A percentile compares a stretch with the other conserved stretches of the same genome.
These are phyloP conservation scores for Dictyostelium intermedium DNA, from an alignment of 78 protist species.

Conservation along the genomic window DNA sequence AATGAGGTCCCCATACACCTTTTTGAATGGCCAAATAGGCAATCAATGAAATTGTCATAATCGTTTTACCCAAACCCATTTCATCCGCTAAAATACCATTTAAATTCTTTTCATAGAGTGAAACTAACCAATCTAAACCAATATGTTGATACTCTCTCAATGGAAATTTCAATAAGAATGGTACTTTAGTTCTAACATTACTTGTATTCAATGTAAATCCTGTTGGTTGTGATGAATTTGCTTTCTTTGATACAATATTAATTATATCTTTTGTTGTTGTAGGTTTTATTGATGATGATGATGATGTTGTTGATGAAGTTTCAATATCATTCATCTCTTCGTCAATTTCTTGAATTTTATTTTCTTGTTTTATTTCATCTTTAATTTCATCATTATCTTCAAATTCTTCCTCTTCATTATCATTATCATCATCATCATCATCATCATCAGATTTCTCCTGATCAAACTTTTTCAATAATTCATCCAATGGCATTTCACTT, in stretches of 20 bases:
- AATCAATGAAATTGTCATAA: constrained; percentile 94
- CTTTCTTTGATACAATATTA: neutral
- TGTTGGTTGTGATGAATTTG: constrained; percentile 74
- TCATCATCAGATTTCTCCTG: constrained; percentile 7
- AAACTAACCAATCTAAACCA: constrained; percentile 95
- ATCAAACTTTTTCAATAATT: neutral
- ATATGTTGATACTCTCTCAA: constrained; percentile 93
- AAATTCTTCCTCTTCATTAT: neutral
- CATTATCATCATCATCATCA: constrained; percentile 7
- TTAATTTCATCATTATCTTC: neutral
- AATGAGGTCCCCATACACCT: constrained; percentile 87
- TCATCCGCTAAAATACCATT: constrained; percentile 98
- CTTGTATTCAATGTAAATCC: constrained; percentile 89
- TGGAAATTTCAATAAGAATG: constrained; percentile 74
- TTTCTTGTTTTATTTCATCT: too few species aligned
- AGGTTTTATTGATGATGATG: neutral
- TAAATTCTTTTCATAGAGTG: constrained; percentile 89
- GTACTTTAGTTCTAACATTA: constrained; percentile 84
- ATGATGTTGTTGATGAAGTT: neutral
- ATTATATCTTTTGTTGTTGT: constrained; percentile 16
- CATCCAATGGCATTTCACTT: constrained; percentile 45
- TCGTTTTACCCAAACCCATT: constrained; percentile 96
- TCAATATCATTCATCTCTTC: neutral
- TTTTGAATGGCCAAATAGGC: constrained; percentile 93
- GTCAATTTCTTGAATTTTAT: neutral